Evolutionary conservation across 345 rosid genomes (phyloP), one percentile per base, ranked within the genome.

Genomic region (Hibiscus syriacus): DNA sequence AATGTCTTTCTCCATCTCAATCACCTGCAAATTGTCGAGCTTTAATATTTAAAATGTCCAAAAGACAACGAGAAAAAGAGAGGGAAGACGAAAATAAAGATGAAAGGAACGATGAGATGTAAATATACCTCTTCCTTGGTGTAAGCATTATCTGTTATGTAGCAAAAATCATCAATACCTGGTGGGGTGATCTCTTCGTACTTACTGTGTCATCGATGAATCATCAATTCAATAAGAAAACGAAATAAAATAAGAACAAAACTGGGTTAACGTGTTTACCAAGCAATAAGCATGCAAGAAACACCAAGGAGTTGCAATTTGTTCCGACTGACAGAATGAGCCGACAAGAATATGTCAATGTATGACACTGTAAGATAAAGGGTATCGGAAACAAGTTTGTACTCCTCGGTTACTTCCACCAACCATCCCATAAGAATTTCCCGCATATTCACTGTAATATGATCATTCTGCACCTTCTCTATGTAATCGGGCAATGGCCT

Each of bases 141-240:
- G 79, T 83, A 89, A 3, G 92, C 79, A 71, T 89, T 86, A 56
- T 89, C 96, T 2, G 96, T 89, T 50, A 85, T 79, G 55, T 85
- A 85, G 72, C 87, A 86, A 68, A 89, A 89, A 27, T 89, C 92
- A 55, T 85, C 92, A 56, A 85, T 82, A 55, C 74, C 77, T 48
- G 92, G 92, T 64, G 90, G 88, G 66, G 27, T 78, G 63, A 86
- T 85, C 79, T 89, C 96, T 78, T 89, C 90, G 39, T 86, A 83
- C 74, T 89, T 86, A 57, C 95, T 88, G 74, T 64, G 50, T 23
- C 48, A 34, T 25, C 63, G 67, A 61, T 61, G 36, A 12, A 69
- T 69, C 53, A 67, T 5, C 49, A 52, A 58, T n/a, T 22, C 64
- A 60, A 56, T 68, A 73, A 20, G 29, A 19, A 12, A 55, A 57